Base-by-base conservation (phyloP, 2,329 filamentous ascomycete genomes). In the Metarhizium brunneum region DNA sequence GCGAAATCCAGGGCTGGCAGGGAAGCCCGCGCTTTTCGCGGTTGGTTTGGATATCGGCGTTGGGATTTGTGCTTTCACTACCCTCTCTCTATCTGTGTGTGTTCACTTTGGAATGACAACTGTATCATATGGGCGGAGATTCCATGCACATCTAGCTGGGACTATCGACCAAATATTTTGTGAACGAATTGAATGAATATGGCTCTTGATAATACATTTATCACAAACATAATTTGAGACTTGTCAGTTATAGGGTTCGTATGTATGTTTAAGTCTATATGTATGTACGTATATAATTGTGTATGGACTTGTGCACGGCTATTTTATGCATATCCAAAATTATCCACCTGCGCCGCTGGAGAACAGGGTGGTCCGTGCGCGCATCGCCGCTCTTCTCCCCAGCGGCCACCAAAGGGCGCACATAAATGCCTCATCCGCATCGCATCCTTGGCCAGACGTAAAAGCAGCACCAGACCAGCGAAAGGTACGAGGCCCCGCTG, bases 401-500 rank as follows among this genome's bases (percentile, higher is more conserved):
- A 25, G 1, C 25, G 25, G 30, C 40, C 25, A 10, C 42, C 20
- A 43, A 53, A 35, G 13, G 7, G 13, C 7, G 32, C 0, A 35
- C 29, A 32, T 30, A 8, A n/a, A 25, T 14, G 10, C 47, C 16
- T n/a, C 25, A 14, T 16, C 38, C 5, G 11, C 38, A 36, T 8
- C 29, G 18, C 2, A 49, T 30, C 42, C 16, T 45, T 16, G 18
- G 42, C 18, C 20, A 18, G 38, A 32, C 2, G 10, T 52, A 54
- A 57, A 57, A 57, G 49, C 55, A 52, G 55, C 55, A 52, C 52
- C 52, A 43, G 42, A 52, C 47, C 42, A 38, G 29, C 52, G 38
- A 47, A 14, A 47, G 18, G 3, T 6, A 25, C 43, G 6, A n/a
- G 6, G n/a, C n/a, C 18, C 43, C 43, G 16, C 43, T 8, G 8